Evolutionary conservation across 345 rosid species (phyloP), one percentile per base, ranked within the genome.

Genomic region (Camelina neglecta): DNA sequence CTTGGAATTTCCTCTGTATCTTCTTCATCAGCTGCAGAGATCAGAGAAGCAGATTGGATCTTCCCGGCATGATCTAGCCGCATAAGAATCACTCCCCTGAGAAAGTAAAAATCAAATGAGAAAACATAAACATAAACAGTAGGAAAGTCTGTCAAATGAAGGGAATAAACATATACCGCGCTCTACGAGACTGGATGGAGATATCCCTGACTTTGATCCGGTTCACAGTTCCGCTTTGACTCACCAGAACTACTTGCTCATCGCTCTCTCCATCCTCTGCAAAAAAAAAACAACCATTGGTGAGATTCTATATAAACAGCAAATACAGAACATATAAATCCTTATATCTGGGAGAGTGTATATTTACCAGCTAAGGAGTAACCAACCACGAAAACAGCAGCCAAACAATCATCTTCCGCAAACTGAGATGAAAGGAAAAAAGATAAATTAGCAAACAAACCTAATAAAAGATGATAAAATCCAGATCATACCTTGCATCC

Each of bases 61-160:
- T 90, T 92, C 20, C 99, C 97, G 0, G 92, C 89, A 56, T 89
- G 76, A 78, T 95, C 99, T 63, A 95, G 81, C 66, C 97, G 84
- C 99, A 92, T 92, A 75, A 95, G 79, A 67, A 92, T 92, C 67
- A 95, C 97, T 8, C 99, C 99, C 78, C 99, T 93, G 84, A 49
- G 42, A 50, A 57, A 76, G 23, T 9, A 64, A 61, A 33, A 64
- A 29, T 31, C 11, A 29, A 57, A 51, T 53, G n/a, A 23, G 39
- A 66, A n/a, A 73, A 29, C 31, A 41, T 4, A 20, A 12, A 26
- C 1, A n/a, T 2, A 8, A 15, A 57, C 33, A 60, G 11, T 54
- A 21, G 49, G 33, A 60, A 11, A 16, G 21, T 51, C 44, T 29
- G 44, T 58, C 38, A 36, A 55, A 41, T 18, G 44, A 20, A 33